Percentiles rank a stretch among this genome's conserved stretches.
Evolutionary conservation across 2,329 filamentous ascomycete genomes (phyloP).

Genomic region (Trichoderma brevicompactum): DNA sequence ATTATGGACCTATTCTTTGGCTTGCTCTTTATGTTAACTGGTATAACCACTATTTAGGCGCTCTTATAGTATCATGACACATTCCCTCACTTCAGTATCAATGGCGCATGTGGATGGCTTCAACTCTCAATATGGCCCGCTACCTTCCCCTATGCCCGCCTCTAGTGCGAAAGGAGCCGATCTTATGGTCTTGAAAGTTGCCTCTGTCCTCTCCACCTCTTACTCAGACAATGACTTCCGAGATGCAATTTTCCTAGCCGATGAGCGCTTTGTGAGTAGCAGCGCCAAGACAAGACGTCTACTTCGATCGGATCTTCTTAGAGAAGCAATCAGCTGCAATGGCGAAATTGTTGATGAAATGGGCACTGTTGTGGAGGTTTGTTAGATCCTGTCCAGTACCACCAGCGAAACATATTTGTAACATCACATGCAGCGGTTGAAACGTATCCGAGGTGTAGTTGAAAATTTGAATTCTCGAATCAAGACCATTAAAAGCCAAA

Average conservation of each 20-base stretch:
- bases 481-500: constrained; percentile 76
- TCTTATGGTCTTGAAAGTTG: constrained; percentile 80
- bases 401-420: not conserved
- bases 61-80: not conserved
- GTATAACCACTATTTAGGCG: too few species aligned
- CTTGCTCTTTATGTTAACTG: too few species aligned
- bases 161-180: constrained; percentile 48
- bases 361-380: constrained; percentile 82
- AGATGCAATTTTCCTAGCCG: constrained; percentile 78
- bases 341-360: constrained; percentile 87
- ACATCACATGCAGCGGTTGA: constrained; percentile 70
- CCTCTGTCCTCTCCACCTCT: constrained; percentile 84
- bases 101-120: not conserved
- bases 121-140: not conserved
- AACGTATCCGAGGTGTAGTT: constrained; percentile 79
- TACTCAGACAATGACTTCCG: constrained; percentile 92
- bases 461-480: constrained; percentile 79
- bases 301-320: constrained; percentile 81
- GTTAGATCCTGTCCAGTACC: constrained; percentile 34
- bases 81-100: not conserved
- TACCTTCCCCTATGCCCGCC: not conserved
- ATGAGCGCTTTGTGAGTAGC: constrained; percentile 72
- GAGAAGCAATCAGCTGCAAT: constrained; percentile 92
- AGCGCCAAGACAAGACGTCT: constrained; percentile 78
- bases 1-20: too few species aligned